phyloP scores from a whole-genome alignment of 2,329 filamentous ascomycete species.

The Hymenotorrendiella dingleyae region DNA sequence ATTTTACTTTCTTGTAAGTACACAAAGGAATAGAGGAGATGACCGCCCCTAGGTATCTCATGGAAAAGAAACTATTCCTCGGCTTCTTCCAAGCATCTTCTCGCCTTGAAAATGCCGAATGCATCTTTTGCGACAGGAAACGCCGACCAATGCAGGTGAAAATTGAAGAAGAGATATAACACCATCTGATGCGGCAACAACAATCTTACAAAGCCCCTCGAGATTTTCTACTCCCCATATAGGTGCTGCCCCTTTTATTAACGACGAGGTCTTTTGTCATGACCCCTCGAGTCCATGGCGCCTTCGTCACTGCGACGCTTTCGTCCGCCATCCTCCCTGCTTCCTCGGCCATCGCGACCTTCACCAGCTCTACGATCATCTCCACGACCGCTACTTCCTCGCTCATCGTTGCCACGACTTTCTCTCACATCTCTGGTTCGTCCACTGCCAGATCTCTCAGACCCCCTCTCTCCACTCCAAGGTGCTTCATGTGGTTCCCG shows the following conservation, averaged over 20 bases:
- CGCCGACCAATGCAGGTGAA: neutral
- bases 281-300: constrained; percentile 28
- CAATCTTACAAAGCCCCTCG: constrained; percentile 2
- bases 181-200: neutral
- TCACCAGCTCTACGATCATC: constrained; percentile 18
- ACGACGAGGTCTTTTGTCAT: constrained; percentile 26
- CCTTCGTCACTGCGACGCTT: constrained; percentile 29
- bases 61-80: too few relatives aligned
- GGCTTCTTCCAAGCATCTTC: too few relatives aligned
- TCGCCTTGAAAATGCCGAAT: neutral
- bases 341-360: constrained; percentile 22
- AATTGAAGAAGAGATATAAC: neutral
- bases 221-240: too few relatives aligned
- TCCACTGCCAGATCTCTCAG: constrained; percentile 14
- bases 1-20: too few relatives aligned
- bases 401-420: constrained; percentile 15
- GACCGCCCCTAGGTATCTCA: too few relatives aligned
- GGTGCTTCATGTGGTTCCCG: constrained; percentile 19
- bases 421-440: constrained; percentile 17
- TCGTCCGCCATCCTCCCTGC: constrained; percentile 18
- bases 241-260: constrained; percentile 7
- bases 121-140: neutral
- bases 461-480: constrained; percentile 19
- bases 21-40: too few relatives aligned
- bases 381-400: constrained; percentile 13